Base-by-base conservation (phyloP, 2,329 filamentous ascomycete species). In the Alternaria postmessia region DNA sequence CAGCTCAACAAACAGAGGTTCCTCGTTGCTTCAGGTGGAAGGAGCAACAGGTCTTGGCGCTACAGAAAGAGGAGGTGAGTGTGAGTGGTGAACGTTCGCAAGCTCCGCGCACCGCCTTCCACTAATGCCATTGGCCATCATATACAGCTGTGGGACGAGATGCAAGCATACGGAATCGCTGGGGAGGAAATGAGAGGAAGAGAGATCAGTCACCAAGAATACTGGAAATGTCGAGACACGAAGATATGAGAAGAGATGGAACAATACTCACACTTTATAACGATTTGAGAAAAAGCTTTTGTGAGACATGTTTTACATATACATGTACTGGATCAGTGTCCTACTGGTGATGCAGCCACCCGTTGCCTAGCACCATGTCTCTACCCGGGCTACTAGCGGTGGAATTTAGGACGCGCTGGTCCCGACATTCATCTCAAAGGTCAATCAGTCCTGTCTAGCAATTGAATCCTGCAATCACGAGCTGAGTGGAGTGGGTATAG, bases 271-370 rank as follows among this genome's bases (percentile, higher is more conserved):
- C 30, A 28, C 28, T 24, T 36, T 12, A 47, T 7, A 11, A 26
- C 7, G 2, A 11, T 9, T 38, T 14, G 43, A 28, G 11, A 38
- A 47, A n/a, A 34, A 16, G 14, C 5, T 43, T 39, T 46, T 38
- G n/a, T 41, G 54, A 54, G 30, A 44, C 22, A 52, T 62, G 49
- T 59, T 65, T 63, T 59, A 51, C 52, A 62, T 65, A 20, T 59
- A 39, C 47, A 62, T 18, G 39, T 44, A 11, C 32, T 48, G 41
- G 14, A 46, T 16, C n/a, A 52, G 39, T 49, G 36, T 39, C 48
- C 42, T 46, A 57, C 20, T 18, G 18, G 30, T 39, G 42, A 20
- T 67, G 69, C 63, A 71, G 62, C 48, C 56, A 67, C 61, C 64
- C 64, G 62, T 65, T 57, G 55, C 63, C 59, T 64, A 43, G 30